phyloP scores from a whole-genome alignment of 78 protist genomes.

The Dictyostelium discoideum region dicty_2.7 NC_007091.3:548001-548500 shows the following conservation, averaged over 20 bases:
- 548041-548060: conserved; percentile 78
- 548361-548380: neutral
- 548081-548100: conserved; percentile 77
- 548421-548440: neutral
- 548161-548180: conserved; percentile 59
- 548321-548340: too few relatives aligned
- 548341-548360: too few relatives aligned
- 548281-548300: conserved; percentile 29
- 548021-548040: conserved; percentile 60
- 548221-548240: conserved; percentile 61
- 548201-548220: conserved; percentile 77
- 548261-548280: conserved; percentile 19
- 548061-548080: conserved; percentile 38
- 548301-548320: neutral
- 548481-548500: neutral
- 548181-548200: conserved; percentile 71
- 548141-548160: conserved; percentile 69
- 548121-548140: conserved; percentile 43
- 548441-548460: neutral
- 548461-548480: neutral
- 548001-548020: conserved; percentile 60
- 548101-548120: conserved; percentile 70
- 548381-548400: neutral
- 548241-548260: neutral
- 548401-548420: neutral